These are phyloP conservation scores for Fusarium caatingaense DNA, from an alignment of 2,329 filamentous ascomycete species.

Conservation along the genomic window DNA sequence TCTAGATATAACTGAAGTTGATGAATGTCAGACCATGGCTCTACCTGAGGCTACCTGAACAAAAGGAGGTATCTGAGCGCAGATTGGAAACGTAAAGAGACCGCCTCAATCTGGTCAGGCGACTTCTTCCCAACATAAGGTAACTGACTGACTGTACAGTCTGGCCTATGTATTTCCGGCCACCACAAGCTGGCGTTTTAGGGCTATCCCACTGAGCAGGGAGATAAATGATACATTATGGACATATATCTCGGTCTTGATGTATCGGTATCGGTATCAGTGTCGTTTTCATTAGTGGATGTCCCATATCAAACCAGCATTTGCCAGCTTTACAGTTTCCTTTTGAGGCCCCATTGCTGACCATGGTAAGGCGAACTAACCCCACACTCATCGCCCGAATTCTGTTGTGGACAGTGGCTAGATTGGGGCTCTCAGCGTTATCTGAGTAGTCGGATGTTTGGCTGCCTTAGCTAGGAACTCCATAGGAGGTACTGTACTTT, in stretches of 20 bases:
- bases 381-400: slow-evolving; percentile 38
- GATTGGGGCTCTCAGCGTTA: slow-evolving; percentile 11
- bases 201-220: not conserved
- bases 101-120: slow-evolving; percentile 38
- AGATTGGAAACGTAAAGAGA: slow-evolving; percentile 7
- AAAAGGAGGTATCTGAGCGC: not conserved
- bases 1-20: not conserved
- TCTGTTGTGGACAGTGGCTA: slow-evolving; percentile 19
- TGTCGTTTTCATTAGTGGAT: not conserved
- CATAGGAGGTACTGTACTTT: not conserved
- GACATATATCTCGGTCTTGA: not conserved
- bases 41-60: not conserved
- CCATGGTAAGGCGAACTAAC: slow-evolving; percentile 43
- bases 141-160: not conserved
- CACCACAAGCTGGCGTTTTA: slow-evolving; percentile 6
- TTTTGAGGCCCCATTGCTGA: slow-evolving; percentile 30
- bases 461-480: not conserved
- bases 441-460: slow-evolving; percentile 14
- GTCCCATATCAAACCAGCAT: slow-evolving; percentile 1
- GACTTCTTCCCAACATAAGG: not conserved
- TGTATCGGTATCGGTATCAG: not conserved
- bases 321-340: slow-evolving; percentile 4
- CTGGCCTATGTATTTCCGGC: not conserved
- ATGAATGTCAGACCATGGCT: not conserved
- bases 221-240: not conserved